phyloP scores from a whole-genome alignment of 2,329 filamentous ascomycete genomes.

The Biscogniauxia sp. region DNA sequence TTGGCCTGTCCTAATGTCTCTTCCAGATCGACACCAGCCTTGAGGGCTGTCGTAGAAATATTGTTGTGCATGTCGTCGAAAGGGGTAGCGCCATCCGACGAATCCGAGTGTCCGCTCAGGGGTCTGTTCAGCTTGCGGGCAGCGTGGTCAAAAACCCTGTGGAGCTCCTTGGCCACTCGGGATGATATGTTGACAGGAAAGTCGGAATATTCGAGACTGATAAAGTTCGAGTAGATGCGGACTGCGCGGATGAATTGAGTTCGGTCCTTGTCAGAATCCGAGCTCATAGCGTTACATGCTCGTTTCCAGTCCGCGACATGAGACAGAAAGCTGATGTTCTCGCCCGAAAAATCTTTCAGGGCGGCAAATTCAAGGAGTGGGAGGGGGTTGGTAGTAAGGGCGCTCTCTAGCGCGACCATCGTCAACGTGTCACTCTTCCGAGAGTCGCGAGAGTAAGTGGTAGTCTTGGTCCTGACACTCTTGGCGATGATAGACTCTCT shows the following conservation, averaged over 20 bases:
- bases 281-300: constrained; percentile 4
- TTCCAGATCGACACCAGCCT: constrained; percentile 7
- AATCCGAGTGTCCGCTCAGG: constrained; percentile 4
- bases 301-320: constrained; percentile 46
- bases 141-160: constrained; percentile 17
- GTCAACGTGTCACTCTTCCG: constrained; percentile 13
- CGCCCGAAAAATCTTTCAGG: constrained; percentile 54
- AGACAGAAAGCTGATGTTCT: constrained; percentile 57
- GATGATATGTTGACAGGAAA: constrained; percentile 22
- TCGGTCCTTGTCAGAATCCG: constrained; percentile 1
- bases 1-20: constrained; percentile 19
- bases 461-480: constrained; percentile 11
- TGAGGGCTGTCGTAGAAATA: constrained; percentile 1
- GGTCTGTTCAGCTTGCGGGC: constrained; percentile 14
- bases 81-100: constrained; percentile 9
- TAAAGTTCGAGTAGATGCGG: constrained; percentile 26
- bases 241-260: constrained; percentile 18
- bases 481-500: constrained; percentile 13
- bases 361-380: constrained; percentile 53
- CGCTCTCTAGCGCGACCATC: constrained; percentile 45
- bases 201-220: constrained; percentile 32
- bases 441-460: constrained; percentile 11
- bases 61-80: constrained; percentile 9
- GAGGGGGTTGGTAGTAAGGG: constrained; percentile 43
- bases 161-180: constrained; percentile 16